phyloP scores from a whole-genome alignment of 2,329 filamentous ascomycete species.

The Paraphoma sp. region DNA sequence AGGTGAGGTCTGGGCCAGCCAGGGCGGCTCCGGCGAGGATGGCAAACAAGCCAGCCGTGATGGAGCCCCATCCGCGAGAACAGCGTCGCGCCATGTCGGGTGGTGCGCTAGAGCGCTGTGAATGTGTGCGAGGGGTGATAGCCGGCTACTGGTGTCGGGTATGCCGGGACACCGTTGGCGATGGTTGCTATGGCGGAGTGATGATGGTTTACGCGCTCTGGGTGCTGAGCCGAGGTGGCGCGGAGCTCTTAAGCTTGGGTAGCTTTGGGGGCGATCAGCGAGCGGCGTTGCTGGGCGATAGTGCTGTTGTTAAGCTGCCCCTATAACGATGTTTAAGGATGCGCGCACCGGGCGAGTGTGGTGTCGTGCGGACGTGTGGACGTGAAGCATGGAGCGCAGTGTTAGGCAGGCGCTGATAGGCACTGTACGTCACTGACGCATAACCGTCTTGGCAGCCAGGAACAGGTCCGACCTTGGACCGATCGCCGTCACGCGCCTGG shows the following conservation, averaged over 20 bases:
- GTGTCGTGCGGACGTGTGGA: background rate
- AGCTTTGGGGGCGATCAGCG: background rate
- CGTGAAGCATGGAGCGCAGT: conserved; percentile 13
- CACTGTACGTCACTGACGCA: conserved; percentile 22
- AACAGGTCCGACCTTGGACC: conserved; percentile 6
- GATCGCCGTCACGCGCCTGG: conserved; percentile 9
- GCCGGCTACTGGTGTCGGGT: too few species aligned
- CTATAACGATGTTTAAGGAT: background rate
- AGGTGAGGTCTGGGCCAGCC: conserved; percentile 41
- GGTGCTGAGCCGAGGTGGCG: background rate
- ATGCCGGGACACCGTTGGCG: too few species aligned
- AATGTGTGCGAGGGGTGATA: background rate
- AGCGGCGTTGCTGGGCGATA: background rate
- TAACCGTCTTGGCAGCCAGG: conserved; percentile 19
- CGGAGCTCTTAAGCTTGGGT: background rate
- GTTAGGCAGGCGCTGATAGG: conserved; percentile 6
- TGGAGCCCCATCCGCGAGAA: conserved; percentile 20
- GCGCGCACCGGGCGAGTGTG: background rate
- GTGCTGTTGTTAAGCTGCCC: background rate
- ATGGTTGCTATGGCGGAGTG: too few species aligned
- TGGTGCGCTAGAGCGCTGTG: conserved; percentile 20
- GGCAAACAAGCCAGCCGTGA: conserved; percentile 35
- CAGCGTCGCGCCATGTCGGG: conserved; percentile 28
- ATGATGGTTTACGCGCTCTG: background rate
- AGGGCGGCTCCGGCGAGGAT: conserved; percentile 35